Conservation (phyloP, 805 yeast species). For the Zygoascus biomembranicola region DNA sequence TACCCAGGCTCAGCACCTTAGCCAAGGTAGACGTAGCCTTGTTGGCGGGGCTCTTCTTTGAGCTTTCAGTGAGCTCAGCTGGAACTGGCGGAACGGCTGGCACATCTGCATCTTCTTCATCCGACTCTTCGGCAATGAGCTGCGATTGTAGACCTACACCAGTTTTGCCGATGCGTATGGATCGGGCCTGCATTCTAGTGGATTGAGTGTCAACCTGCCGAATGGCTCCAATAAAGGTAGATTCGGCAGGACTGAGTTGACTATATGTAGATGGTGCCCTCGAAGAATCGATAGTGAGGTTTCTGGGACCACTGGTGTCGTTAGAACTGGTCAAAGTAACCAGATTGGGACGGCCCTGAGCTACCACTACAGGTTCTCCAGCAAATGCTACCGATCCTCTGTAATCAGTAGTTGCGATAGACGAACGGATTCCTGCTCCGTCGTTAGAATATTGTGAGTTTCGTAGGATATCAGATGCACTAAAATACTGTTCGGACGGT, state of each 20-base stretch:
- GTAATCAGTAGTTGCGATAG: slow-evolving; percentile 33
- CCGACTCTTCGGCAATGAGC: slow-evolving; percentile 20
- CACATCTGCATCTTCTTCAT: neutral
- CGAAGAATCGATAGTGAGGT: slow-evolving; percentile 1
- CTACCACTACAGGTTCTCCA: slow-evolving; percentile 48
- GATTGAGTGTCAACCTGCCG: slow-evolving; percentile 7
- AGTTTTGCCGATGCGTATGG: slow-evolving; percentile 27
- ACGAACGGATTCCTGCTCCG: slow-evolving; percentile 24
- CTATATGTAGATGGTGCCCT: neutral
- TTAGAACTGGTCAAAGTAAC: slow-evolving; percentile 28
- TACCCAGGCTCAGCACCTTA: neutral
- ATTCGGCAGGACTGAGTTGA: slow-evolving; percentile 42
- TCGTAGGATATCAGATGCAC: slow-evolving; percentile 21
- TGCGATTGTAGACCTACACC: slow-evolving; percentile 19
- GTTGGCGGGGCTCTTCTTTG: neutral
- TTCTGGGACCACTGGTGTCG: neutral
- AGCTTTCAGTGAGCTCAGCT: neutral
- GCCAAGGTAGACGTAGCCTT: neutral
- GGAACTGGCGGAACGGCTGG: neutral
- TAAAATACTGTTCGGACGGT: slow-evolving; percentile 19
- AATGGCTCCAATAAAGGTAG: slow-evolving; percentile 5
- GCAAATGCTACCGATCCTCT: slow-evolving; percentile 38
- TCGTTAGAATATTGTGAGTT: slow-evolving; percentile 16
- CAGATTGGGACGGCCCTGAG: slow-evolving; percentile 59
- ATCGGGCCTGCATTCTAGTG: slow-evolving; percentile 17